Base-by-base conservation (phyloP, 2,329 filamentous ascomycete species). In the Cladosporium halotolerans region DNA sequence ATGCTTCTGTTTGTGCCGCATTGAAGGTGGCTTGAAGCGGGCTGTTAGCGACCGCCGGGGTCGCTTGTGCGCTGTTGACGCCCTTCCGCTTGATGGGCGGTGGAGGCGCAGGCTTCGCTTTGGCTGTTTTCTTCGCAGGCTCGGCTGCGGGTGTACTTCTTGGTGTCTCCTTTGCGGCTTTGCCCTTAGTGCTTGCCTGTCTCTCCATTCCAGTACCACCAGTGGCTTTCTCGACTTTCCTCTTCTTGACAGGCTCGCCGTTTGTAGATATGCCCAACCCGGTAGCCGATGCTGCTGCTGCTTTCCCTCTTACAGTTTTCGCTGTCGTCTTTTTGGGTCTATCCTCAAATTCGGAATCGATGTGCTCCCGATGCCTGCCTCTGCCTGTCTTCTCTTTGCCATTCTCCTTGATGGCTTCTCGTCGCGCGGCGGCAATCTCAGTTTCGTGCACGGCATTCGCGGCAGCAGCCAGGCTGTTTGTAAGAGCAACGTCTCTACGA, bases 281-380 rank as follows among this genome's bases (percentile, higher is more conserved):
- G 18, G 71, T 69, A 6, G 47, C 47, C 0, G 48, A 40, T 11
- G 47, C 47, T 34, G 77, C 77, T 5, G 77, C 75, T 64, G 86
- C 89, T 50, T 85, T 79, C 45, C 77, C 76, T 67, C 88, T 89
- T 58, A 71, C 74, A 56, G 75, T 77, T 31, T 78, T 74, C n/a
- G 76, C 73, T 0, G 55, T 77, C 57, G 68, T 66, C 68, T 87
- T 89, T 74, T 89, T 93, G 36, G 73, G 68, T 52, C 72, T 73
- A 47, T 95, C 89, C 60, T 95, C 89, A 58, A 85, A 83, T 63
- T 96, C 89, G 0, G 86, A 88, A 58, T 95, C 89, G 33, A 80
- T 78, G 55, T 86, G 83, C 42, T 86, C 82, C 11, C 45, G 28
- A 64, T 83, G 85, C 41, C 69, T 62, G 59, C 81, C 81, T 58